phyloP scores from a whole-genome alignment of 805 yeast genomes.

The Maudiozyma bulderi region DNA sequence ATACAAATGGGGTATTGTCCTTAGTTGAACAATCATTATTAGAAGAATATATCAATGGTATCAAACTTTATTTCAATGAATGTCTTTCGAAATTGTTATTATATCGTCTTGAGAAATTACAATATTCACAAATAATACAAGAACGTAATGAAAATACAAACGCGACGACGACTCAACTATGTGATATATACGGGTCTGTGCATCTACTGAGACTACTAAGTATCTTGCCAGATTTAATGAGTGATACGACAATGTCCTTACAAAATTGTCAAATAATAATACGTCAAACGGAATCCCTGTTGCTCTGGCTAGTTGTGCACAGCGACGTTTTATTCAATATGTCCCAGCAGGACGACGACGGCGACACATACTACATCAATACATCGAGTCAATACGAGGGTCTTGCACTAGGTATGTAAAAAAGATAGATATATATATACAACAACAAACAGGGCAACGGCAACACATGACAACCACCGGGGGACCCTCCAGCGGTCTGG shows the following conservation, averaged over 20 bases:
- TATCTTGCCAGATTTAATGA: slow-evolving; percentile 72
- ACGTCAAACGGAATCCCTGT: slow-evolving; percentile 19
- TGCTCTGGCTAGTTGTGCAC: slow-evolving; percentile 21
- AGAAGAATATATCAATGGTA: slow-evolving; percentile 62
- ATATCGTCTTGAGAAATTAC: slow-evolving; percentile 25
- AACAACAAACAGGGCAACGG: too few species aligned
- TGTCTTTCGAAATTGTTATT: slow-evolving; percentile 34
- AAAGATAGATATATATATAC: background rate
- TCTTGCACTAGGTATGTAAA: slow-evolving; percentile 25
- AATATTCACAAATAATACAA: slow-evolving; percentile 17
- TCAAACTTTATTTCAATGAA: slow-evolving; percentile 64
- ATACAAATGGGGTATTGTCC: background rate
- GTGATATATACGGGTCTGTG: slow-evolving; percentile 63
- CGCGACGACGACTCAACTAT: slow-evolving; percentile 1
- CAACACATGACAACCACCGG: too few species aligned
- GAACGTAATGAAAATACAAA: background rate
- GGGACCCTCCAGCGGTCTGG: too few species aligned
- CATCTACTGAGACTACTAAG: slow-evolving; percentile 73
- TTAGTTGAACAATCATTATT: slow-evolving; percentile 37
- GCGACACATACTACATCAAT: slow-evolving; percentile 19
- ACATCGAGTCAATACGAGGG: slow-evolving; percentile 30
- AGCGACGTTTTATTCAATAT: slow-evolving; percentile 8
- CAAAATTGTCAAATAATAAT: slow-evolving; percentile 37
- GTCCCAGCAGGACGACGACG: slow-evolving; percentile 2
- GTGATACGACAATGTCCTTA: slow-evolving; percentile 73